Conservation (phyloP, 345 rosid genomes). For the Eucalyptus pauciflora region DNA sequence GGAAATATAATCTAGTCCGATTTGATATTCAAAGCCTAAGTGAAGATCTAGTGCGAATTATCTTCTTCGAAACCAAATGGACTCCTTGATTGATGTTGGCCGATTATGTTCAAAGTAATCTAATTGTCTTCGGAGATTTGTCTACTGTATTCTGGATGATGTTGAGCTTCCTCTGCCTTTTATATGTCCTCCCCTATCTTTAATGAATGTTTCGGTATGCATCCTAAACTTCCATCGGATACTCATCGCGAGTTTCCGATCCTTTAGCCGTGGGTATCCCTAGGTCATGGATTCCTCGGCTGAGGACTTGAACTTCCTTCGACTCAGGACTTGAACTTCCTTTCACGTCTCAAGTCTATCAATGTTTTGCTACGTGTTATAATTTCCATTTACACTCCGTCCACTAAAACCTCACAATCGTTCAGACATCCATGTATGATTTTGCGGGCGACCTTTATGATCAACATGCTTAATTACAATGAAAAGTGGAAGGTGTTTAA, state of each 20-base stretch:
- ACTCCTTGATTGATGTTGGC: neutral
- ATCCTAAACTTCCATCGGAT: neutral
- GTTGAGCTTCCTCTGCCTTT: neutral
- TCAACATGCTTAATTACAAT: neutral
- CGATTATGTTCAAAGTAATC: neutral
- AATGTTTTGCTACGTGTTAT: neutral
- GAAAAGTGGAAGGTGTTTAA: no score
- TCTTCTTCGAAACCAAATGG: neutral
- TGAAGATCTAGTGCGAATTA: neutral
- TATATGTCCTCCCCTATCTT: neutral
- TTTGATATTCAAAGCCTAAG: neutral
- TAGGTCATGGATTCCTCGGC: no score
- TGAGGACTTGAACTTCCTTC: no score
- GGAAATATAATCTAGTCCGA: neutral
- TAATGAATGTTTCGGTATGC: neutral
- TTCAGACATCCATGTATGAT: neutral
- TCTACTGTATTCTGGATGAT: neutral
- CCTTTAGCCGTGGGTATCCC: neutral
- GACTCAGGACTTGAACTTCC: no score
- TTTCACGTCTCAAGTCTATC: neutral
- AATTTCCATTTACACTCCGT: neutral
- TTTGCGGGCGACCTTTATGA: neutral
- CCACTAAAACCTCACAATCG: neutral
- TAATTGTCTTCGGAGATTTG: neutral
- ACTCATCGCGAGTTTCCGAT: accelerated